Base-by-base conservation (phyloP, 306 rosid genomes). In the Cicer bijugum region DNA sequence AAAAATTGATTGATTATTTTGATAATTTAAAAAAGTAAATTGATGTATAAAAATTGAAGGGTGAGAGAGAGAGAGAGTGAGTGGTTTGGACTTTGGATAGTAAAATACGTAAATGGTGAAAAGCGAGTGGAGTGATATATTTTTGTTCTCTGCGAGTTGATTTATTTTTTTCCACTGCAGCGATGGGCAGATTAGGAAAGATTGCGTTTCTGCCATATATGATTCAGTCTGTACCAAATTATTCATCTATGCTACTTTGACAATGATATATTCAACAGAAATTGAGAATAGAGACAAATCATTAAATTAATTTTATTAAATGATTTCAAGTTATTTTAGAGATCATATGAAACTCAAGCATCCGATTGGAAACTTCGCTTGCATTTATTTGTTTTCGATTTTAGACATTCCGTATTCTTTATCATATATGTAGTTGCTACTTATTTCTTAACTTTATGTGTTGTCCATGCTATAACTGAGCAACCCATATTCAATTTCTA, bases 161-260 rank as follows among this genome's bases (percentile, higher is more conserved):
- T 75, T 74, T 17, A 17, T 17, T 17, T 17, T 51, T 75, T 70
- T 56, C 82, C 53, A 38, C 64, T 68, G 12, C 82, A 55, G 37
- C 50, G 4, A 40, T 15, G 78, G 75, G 82, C 75, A 65, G 45
- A 51, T 60, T 66, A 52, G 78, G 80, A 67, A 82, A 85, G 82
- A 85, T 85, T 78, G 80, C 58, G 68, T 82, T 62, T 78, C 88
- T 81, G 85, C 63, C 74, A 67, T 59, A 37, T 6, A 19, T 4
- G 85, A 81, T 84, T 78, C 80, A 67, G 48, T 82, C 37, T 60
- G 71, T 37, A 60, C 77, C 12, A 64, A 51, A 62, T 67, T 56
- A 63, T 57, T 77, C 53, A 64, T 43, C 67, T 71, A 40, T 48
- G 67, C 9, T 71, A 45, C 53, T 59, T 4, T 72, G 80, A 59